Evolutionary conservation across 768 basidiomycete genomes (phyloP).

Genomic region (Mycena haematopus): DNA sequence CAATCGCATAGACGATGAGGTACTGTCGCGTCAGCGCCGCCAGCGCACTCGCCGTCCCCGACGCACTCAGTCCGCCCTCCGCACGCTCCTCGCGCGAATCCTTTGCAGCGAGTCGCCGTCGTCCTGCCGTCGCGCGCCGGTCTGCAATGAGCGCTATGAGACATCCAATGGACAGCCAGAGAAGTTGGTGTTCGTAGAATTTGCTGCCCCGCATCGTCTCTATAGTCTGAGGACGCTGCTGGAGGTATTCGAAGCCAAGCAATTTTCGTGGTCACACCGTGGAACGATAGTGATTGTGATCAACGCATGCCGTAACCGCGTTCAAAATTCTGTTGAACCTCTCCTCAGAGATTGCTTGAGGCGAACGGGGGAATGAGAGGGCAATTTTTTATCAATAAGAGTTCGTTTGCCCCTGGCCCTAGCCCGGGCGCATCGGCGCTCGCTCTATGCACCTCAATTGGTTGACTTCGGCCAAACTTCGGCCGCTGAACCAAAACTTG

Average conservation of each 20-base stretch:
- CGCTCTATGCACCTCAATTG: too few relatives aligned
- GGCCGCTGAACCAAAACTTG: too few relatives aligned
- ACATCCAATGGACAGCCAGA: constrained; percentile 41
- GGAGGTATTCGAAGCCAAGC: too few relatives aligned
- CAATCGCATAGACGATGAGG: constrained; percentile 70
- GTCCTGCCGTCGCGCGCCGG: constrained; percentile 32
- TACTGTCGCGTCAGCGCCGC: constrained; percentile 55
- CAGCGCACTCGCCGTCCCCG: constrained; percentile 34
- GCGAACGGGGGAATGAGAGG: too few relatives aligned
- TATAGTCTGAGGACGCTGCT: too few relatives aligned
- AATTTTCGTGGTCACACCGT: neutral
- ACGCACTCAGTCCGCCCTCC: constrained; percentile 38
- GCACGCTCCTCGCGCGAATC: constrained; percentile 36
- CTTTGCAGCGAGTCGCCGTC: constrained; percentile 31
- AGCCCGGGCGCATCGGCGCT: too few relatives aligned
- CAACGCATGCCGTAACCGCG: neutral
- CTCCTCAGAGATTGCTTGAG: too few relatives aligned
- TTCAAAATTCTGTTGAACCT: too few relatives aligned
- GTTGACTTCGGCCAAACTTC: too few relatives aligned
- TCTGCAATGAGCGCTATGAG: constrained; percentile 42
- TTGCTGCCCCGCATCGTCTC: too few relatives aligned
- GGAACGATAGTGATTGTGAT: neutral
- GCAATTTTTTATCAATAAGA: too few relatives aligned
- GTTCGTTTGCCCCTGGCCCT: too few relatives aligned
- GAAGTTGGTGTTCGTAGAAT: constrained; percentile 47